Evolutionary conservation across 2,329 filamentous ascomycete species (phyloP).

Genomic region (Colletotrichum sp.): DNA sequence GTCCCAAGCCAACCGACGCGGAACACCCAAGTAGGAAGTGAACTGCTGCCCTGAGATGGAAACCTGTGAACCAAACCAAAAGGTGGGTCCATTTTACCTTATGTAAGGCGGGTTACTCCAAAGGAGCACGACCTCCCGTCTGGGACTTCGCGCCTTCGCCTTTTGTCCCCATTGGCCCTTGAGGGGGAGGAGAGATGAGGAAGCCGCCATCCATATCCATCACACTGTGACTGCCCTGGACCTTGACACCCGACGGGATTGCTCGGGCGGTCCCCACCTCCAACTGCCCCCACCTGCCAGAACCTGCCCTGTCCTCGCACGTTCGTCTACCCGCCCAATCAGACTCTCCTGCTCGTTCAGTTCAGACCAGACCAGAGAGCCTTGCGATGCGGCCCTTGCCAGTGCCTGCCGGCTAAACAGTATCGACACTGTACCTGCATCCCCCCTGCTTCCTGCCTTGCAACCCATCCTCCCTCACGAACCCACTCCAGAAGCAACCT

Average conservation of each 20-base stretch:
- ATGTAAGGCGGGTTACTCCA: neutral
- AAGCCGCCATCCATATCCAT: neutral
- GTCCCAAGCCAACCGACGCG: neutral
- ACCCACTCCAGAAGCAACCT: neutral
- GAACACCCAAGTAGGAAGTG: neutral
- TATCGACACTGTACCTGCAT: neutral
- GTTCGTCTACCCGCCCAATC: neutral
- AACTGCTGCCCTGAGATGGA: neutral
- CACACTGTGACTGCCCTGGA: neutral
- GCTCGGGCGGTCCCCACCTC: neutral
- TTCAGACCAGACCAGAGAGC: too few species aligned
- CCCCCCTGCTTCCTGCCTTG: neutral
- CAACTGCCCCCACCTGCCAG: neutral
- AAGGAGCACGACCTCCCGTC: constrained; percentile 16
- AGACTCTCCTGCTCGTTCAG: neutral
- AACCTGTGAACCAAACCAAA: neutral
- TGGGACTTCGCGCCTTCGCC: neutral
- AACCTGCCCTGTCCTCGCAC: neutral
- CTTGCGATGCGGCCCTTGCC: neutral
- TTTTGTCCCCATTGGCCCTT: neutral
- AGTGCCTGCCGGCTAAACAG: neutral
- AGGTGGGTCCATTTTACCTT: neutral
- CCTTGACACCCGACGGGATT: neutral
- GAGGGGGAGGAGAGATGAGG: neutral
- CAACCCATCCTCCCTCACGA: neutral